These are phyloP conservation scores for Drosera spatulata DNA, from an alignment of 179 eudicot genomes.

Conservation along the genomic window DNA sequence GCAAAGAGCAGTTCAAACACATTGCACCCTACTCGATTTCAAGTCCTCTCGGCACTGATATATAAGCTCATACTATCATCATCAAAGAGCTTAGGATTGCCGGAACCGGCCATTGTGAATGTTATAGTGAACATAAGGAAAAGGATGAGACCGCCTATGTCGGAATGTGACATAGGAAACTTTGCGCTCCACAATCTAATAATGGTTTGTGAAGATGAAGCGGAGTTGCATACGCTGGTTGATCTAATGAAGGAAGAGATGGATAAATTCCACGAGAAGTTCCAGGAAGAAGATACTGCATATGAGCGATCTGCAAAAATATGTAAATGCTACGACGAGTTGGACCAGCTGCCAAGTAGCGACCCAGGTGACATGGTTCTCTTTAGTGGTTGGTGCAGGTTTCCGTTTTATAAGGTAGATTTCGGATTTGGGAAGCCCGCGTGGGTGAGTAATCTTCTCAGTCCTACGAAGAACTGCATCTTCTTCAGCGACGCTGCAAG, in stretches of 20 bases:
- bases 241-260: constrained; percentile 5
- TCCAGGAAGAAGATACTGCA: background rate
- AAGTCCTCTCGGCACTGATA: background rate
- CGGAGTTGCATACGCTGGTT: constrained; percentile 1
- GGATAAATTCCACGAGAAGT: constrained; percentile 3
- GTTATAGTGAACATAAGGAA: background rate
- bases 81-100: too few species aligned
- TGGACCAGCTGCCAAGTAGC: background rate
- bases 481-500: constrained; percentile 8
- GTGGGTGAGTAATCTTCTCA: constrained; percentile 8
- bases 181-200: constrained; percentile 11
- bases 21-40: background rate
- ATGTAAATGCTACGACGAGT: constrained; percentile 2
- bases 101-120: background rate
- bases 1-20: background rate
- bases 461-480: constrained; percentile 14
- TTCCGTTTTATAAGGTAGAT: constrained; percentile 15
- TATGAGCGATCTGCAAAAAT: constrained; percentile 4
- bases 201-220: background rate
- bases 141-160: background rate
- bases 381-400: constrained; percentile 15
- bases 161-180: background rate
- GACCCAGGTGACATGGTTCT: constrained; percentile 4
- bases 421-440: constrained; percentile 15
- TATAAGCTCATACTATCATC: background rate